These are phyloP conservation scores for Coniella lustricola DNA, from an alignment of 2,329 filamentous ascomycete genomes.

Conservation along the genomic window DNA sequence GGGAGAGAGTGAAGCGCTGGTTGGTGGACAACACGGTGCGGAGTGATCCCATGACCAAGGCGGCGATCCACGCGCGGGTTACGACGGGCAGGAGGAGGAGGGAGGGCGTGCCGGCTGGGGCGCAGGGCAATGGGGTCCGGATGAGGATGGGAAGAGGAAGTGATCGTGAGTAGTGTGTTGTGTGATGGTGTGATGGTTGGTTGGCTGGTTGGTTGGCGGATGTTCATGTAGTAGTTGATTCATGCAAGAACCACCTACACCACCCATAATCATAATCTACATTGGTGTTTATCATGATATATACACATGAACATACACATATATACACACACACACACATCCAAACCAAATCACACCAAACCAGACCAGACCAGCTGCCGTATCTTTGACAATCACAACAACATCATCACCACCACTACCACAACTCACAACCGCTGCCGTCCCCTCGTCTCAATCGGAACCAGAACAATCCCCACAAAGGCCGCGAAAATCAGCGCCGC, in stretches of 20 bases:
- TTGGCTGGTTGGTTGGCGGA: not conserved
- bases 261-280: too few species aligned
- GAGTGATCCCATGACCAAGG: constrained; percentile 72
- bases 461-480: constrained; percentile 51
- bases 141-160: constrained; percentile 1
- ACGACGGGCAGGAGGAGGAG: constrained; percentile 56
- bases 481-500: constrained; percentile 50
- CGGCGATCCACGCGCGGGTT: constrained; percentile 65
- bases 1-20: constrained; percentile 69
- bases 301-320: too few species aligned
- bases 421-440: constrained; percentile 43
- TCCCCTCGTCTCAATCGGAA: constrained; percentile 58
- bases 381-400: too few species aligned
- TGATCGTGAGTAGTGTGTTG: constrained; percentile 3
- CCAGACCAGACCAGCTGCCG: too few species aligned
- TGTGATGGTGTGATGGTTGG: too few species aligned
- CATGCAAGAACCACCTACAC: not conserved
- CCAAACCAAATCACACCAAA: too few species aligned
- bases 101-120: constrained; percentile 55
- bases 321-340: too few species aligned
- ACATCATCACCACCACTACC: not conserved
- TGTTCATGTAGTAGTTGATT: not conserved
- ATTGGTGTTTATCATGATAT: too few species aligned
- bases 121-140: constrained; percentile 38
- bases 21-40: constrained; percentile 80